These are phyloP conservation scores for Chaetomium globosum DNA, from an alignment of 2,329 filamentous ascomycete species.

Conservation along the genomic window DNA sequence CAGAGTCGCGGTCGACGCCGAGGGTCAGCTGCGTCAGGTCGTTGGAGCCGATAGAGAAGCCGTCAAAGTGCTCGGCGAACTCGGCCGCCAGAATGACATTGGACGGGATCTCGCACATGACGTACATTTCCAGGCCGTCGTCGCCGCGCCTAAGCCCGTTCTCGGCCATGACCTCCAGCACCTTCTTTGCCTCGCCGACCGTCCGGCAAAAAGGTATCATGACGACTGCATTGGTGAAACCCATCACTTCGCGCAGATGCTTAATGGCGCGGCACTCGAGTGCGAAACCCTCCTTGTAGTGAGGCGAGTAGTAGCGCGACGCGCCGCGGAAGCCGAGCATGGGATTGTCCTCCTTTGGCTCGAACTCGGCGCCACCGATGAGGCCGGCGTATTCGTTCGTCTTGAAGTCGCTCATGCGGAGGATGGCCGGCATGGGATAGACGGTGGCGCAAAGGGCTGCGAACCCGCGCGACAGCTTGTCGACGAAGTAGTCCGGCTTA, in stretches of 20 bases:
- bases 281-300: conserved; percentile 45
- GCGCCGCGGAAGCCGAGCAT: conserved; percentile 49
- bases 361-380: conserved; percentile 46
- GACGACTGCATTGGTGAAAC: conserved; percentile 44
- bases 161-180: conserved; percentile 43
- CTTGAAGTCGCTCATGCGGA: conserved; percentile 48
- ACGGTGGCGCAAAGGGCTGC: conserved; percentile 45
- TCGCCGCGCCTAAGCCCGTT: conserved; percentile 45
- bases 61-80: conserved; percentile 46
- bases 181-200: conserved; percentile 42
- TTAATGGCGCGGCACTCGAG: conserved; percentile 47
- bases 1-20: conserved; percentile 45
- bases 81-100: conserved; percentile 45
- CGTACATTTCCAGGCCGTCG: conserved; percentile 44
- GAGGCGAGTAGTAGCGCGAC: conserved; percentile 47
- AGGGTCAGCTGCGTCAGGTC: conserved; percentile 47
- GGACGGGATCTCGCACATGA: conserved; percentile 49
- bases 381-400: conserved; percentile 47
- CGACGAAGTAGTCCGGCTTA: conserved; percentile 46
- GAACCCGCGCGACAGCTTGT: conserved; percentile 44
- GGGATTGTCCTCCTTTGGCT: conserved; percentile 46
- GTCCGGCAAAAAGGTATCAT: conserved; percentile 48
- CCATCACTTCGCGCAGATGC: conserved; percentile 44
- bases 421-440: conserved; percentile 45
- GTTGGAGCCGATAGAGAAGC: conserved; percentile 48